Evolutionary conservation across 1,284 basidiomycete genomes (phyloP).

Genomic region (Leccinum insolens): DNA sequence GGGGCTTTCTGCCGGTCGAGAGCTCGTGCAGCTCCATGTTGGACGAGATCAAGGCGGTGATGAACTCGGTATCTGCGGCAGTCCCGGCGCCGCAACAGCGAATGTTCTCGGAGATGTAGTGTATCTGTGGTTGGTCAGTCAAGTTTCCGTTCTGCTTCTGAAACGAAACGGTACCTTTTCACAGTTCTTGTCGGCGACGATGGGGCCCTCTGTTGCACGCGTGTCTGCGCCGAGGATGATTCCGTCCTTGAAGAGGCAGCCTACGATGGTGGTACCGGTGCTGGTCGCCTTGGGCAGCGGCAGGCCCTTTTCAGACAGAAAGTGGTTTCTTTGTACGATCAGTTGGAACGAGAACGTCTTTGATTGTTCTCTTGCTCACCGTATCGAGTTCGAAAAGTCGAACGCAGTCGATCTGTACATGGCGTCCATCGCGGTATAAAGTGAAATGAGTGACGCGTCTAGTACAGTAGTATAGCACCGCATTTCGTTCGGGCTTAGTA

Average conservation of each 20-base stretch:
- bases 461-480: slow-evolving; percentile 7
- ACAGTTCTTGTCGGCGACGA: slow-evolving; percentile 99
- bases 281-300: slow-evolving; percentile 84
- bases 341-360: background rate
- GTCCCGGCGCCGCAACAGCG: slow-evolving; percentile 99
- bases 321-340: slow-evolving; percentile 61
- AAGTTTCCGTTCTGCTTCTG: background rate
- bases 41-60: slow-evolving; percentile 89
- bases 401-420: slow-evolving; percentile 59
- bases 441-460: slow-evolving; percentile 25
- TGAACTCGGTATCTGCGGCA: slow-evolving; percentile 97
- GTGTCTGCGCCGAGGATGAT: slow-evolving; percentile 98
- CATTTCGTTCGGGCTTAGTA: background rate
- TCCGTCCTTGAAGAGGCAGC: slow-evolving; percentile 92
- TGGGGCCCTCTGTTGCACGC: slow-evolving; percentile 91
- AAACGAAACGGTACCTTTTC: slow-evolving; percentile 78
- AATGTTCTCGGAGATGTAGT: slow-evolving; percentile 93
- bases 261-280: slow-evolving; percentile 98
- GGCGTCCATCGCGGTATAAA: slow-evolving; percentile 32
- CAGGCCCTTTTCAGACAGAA: slow-evolving; percentile 70
- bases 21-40: slow-evolving; percentile 91
- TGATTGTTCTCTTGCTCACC: slow-evolving; percentile 36
- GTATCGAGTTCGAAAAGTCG: slow-evolving; percentile 69
- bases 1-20: slow-evolving; percentile 83
- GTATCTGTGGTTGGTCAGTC: slow-evolving; percentile 69